A percentile compares a stretch with the other conserved stretches of the same genome.
Evolutionary conservation across 257 asterid species (phyloP).

Genomic region (Jacaranda copaia): DNA sequence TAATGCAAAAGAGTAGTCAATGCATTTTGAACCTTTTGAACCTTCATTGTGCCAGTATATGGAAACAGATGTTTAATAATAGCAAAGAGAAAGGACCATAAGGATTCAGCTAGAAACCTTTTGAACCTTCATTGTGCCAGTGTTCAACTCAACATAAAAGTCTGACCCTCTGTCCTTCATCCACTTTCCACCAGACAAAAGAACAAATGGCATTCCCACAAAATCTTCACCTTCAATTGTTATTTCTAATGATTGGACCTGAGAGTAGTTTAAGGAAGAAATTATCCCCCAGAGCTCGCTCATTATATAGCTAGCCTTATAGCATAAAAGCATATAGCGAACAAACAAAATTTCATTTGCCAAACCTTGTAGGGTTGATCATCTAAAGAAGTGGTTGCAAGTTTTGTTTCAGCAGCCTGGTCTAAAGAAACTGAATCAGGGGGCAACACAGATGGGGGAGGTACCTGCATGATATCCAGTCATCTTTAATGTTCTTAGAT

Average conservation of each 20-base stretch:
- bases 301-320: slow-evolving; percentile 5
- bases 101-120: slow-evolving; percentile 51
- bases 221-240: slow-evolving; percentile 68
- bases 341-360: slow-evolving; percentile 17
- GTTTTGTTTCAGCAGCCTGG: slow-evolving; percentile 73
- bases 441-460: slow-evolving; percentile 80
- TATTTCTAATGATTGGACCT: slow-evolving; percentile 88
- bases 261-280: slow-evolving; percentile 43
- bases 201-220: slow-evolving; percentile 98
- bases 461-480: slow-evolving; percentile 59
- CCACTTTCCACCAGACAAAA: slow-evolving; percentile 82
- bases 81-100: slow-evolving; percentile 29
- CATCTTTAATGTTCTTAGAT: slow-evolving; percentile 29
- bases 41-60: no score
- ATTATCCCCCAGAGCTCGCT: slow-evolving; percentile 24
- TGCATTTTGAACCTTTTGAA: no score
- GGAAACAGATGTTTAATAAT: slow-evolving; percentile 6
- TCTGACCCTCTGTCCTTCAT: slow-evolving; percentile 82
- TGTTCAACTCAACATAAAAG: slow-evolving; percentile 73
- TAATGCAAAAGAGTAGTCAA: slow-evolving; percentile 32
- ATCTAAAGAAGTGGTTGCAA: slow-evolving; percentile 53
- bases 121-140: slow-evolving; percentile 49
- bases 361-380: slow-evolving; percentile 64
- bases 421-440: slow-evolving; percentile 75
- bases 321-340: slow-evolving; percentile 30